Evolutionary conservation across 2,329 filamentous ascomycete species (phyloP), one percentile per base, ranked within the genome.

Genomic region (Colletotrichum sp.): DNA sequence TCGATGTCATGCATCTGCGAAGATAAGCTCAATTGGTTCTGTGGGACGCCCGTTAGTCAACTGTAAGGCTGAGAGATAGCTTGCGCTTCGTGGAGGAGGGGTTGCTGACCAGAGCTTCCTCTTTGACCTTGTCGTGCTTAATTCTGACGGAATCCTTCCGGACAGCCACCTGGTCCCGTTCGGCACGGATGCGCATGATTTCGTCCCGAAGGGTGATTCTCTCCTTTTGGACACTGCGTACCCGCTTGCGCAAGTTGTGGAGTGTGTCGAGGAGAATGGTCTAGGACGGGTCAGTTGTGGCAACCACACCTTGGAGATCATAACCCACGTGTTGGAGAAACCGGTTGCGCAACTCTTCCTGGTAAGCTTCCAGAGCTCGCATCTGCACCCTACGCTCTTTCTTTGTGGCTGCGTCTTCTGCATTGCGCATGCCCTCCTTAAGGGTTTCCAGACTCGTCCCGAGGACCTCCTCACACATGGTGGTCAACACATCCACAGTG

Each of bases 101-200:
- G 24, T 30, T 43, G 82, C 87, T 77, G 82, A 91, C 91, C 82
- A 89, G 83, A 70, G 89, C 86, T 72, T 88, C 85, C 76, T 87
- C 87, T 67, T 85, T 89, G 32, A 90, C 88, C 4, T 84, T 86
- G 76, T 93, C 91, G 72, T 93, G 91, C 78, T 88, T 89, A 43
- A 88, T 87, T 60, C 92, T 86, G n/a, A 93, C 85, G 9, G 90
- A 90, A 77, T 94, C 92, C 87, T 92, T 93, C 57, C 88, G 89
- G 21, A 93, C 82, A 7, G 89, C 91, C 9, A 93, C 89, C 78
- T 93, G 88, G 79, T 93, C 91, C 68, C 91, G 86, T 83, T 93
- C 92, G 26, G 86, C 85, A 61, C 90, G 88, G 72, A 93, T 86
- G 2, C 87, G 87, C 32, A 93, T 80, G n/a, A 94, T 91, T 36